phyloP scores from a whole-genome alignment of 208 protist species.

The Trypanosoma melophagium region DNA sequence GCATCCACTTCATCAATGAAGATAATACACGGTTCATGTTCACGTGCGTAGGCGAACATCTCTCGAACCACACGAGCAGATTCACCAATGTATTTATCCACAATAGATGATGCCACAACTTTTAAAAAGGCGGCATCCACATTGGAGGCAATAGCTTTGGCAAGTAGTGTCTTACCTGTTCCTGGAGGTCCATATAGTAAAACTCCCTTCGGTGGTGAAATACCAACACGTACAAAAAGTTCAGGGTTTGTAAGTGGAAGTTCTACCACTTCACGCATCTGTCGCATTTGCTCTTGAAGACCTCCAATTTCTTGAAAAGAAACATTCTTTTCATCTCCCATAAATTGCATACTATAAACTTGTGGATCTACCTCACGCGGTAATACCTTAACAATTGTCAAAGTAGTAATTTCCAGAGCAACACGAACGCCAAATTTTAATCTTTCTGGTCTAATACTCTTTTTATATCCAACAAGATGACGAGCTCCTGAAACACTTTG shows the following conservation, averaged over 20 bases:
- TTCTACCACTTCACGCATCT: slow-evolving; percentile 99
- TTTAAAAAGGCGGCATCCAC: slow-evolving; percentile 99
- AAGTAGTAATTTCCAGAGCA: slow-evolving; percentile 99
- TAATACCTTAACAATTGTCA: slow-evolving; percentile 99
- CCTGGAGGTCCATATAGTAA: slow-evolving; percentile 99
- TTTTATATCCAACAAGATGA: slow-evolving; percentile 98
- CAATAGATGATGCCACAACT: slow-evolving; percentile 98
- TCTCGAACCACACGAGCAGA: slow-evolving; percentile 98
- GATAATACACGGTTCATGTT: slow-evolving; percentile 99
- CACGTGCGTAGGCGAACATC: slow-evolving; percentile 98
- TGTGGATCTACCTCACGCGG: slow-evolving; percentile 98
- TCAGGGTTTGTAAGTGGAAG: slow-evolving; percentile 99
- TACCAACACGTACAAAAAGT: slow-evolving; percentile 98
- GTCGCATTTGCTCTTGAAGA: slow-evolving; percentile 97
- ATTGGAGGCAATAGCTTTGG: slow-evolving; percentile 98
- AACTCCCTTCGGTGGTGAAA: slow-evolving; percentile 99
- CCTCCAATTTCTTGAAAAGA: slow-evolving; percentile 98
- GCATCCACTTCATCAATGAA: slow-evolving; percentile 99
- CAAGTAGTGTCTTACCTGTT: slow-evolving; percentile 96
- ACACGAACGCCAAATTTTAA: slow-evolving; percentile 97
- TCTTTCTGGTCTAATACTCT: slow-evolving; percentile 93
- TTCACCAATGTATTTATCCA: slow-evolving; percentile 99
- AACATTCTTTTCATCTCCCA: slow-evolving; percentile 93
- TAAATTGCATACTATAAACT: slow-evolving; percentile 99
- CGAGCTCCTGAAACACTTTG: slow-evolving; percentile 98